Conservation (phyloP, 1,284 basidiomycete species). For the Trichosporon inkin region DNA sequence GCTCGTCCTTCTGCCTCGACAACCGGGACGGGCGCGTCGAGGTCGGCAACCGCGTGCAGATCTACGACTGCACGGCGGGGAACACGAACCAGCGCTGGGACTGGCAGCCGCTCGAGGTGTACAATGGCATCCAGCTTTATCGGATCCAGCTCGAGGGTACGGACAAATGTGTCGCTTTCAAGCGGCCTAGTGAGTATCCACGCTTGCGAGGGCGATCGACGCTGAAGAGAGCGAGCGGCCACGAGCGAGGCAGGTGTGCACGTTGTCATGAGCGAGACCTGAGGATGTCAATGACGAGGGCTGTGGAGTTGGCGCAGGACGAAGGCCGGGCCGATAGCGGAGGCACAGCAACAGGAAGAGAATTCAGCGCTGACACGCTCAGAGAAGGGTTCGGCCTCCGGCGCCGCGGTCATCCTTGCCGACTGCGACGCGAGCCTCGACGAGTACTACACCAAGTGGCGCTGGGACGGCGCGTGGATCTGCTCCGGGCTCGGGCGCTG, state of each 20-base stretch:
- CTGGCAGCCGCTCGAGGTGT: not conserved
- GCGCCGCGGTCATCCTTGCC: not conserved
- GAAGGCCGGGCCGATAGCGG: no score
- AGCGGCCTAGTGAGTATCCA: not conserved
- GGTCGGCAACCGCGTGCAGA: slow-evolving; percentile 1
- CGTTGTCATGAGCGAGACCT: slow-evolving; percentile 40
- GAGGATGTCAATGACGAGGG: no score
- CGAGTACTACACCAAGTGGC: not conserved
- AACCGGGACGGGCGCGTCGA: not conserved
- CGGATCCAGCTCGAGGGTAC: not conserved
- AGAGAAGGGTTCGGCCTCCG: not conserved
- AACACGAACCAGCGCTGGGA: slow-evolving; percentile 6
- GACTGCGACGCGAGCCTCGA: not conserved
- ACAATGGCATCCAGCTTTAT: not conserved
- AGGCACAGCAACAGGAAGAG: no score
- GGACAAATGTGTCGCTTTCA: slow-evolving; percentile 4
- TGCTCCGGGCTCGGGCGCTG: not conserved
- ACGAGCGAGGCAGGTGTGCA: not conserved
- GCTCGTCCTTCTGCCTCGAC: slow-evolving; percentile 1
- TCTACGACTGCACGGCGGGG: not conserved
- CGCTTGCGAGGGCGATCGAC: not conserved
- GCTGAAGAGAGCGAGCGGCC: no score
- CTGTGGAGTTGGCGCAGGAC: no score
- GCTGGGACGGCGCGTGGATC: not conserved
- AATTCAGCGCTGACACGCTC: not conserved